These are phyloP conservation scores for Penicillium mononematosum DNA, from an alignment of 495 filamentous ascomycete species.

Conservation along the genomic window DNA sequence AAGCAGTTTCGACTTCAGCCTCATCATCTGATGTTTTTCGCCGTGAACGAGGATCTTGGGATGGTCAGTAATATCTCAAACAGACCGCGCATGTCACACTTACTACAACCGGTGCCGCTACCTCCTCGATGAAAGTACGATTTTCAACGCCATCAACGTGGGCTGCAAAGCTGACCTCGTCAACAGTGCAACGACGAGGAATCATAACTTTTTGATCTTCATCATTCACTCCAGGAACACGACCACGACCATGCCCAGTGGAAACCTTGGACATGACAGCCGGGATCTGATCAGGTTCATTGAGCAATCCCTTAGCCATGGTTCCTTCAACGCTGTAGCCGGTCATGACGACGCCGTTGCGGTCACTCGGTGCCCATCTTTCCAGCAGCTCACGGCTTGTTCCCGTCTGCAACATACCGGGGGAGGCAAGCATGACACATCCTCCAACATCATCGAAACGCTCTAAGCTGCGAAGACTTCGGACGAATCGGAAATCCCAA, in stretches of 20 bases:
- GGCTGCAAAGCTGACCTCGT: conserved; percentile 91
- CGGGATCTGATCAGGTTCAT: conserved; percentile 88
- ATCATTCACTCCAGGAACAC: conserved; percentile 44
- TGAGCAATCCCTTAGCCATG: conserved; percentile 92
- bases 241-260: conserved; percentile 54
- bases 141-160: conserved; percentile 98
- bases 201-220: conserved; percentile 85
- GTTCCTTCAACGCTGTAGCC: conserved; percentile 98
- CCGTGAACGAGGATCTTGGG: conserved; percentile 88
- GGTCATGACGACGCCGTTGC: conserved; percentile 95
- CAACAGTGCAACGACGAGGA: conserved; percentile 82
- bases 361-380: conserved; percentile 90
- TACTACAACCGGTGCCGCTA: conserved; percentile 87
- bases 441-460: conserved; percentile 93
- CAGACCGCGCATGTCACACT: conserved; percentile 32
- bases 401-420: conserved; percentile 96
- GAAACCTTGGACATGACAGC: conserved; percentile 80
- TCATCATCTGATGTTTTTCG: conserved; percentile 97
- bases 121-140: conserved; percentile 89
- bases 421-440: conserved; percentile 95
- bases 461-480: conserved; percentile 87
- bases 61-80: conserved; percentile 1
- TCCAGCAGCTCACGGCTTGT: conserved; percentile 90
- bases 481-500: conserved; percentile 93
- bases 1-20: conserved; percentile 90